Evolutionary conservation across 441 rosid species (phyloP).

Genomic region (Gossypium davidsonii): DNA sequence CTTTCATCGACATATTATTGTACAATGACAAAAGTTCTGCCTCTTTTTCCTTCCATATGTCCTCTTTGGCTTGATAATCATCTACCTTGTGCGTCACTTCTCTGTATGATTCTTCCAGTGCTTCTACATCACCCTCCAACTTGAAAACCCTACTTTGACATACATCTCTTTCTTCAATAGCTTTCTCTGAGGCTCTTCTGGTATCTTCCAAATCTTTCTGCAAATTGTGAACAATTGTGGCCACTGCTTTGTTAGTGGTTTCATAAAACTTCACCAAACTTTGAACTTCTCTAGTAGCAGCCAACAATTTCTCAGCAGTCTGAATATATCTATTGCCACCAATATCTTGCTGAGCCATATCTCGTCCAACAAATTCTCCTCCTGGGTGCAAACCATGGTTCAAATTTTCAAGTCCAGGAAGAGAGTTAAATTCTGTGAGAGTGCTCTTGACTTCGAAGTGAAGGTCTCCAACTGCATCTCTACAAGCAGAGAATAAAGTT

Average conservation of each 20-base stretch:
- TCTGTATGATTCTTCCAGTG: constrained; percentile 40
- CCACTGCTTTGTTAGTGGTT: constrained; percentile 48
- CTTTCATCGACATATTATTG: constrained; percentile 12
- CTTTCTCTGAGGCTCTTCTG: constrained; percentile 30
- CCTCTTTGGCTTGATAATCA: constrained; percentile 34
- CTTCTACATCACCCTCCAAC: constrained; percentile 51
- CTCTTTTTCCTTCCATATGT: constrained; percentile 15
- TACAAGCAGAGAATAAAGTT: constrained; percentile 54
- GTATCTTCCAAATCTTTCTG: constrained; percentile 47
- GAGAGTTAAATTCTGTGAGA: constrained; percentile 34
- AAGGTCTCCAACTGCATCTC: constrained; percentile 46
- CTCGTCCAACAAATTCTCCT: constrained; percentile 30
- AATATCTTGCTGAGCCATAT: constrained; percentile 28
- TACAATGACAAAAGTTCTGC: constrained; percentile 11
- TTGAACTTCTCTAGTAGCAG: constrained; percentile 39
- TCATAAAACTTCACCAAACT: constrained; percentile 41
- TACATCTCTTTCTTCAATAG: constrained; percentile 48
- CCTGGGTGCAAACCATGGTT: constrained; percentile 23
- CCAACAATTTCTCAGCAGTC: constrained; percentile 42
- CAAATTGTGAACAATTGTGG: constrained; percentile 47
- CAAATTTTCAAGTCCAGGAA: constrained; percentile 44
- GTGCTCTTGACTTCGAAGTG: constrained; percentile 47
- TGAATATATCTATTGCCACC: constrained; percentile 29
- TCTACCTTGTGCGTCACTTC: constrained; percentile 43
- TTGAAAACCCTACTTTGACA: constrained; percentile 43